A percentile compares a stretch with the other conserved stretches of the same genome.
Evolutionary conservation across 2,329 filamentous ascomycete species (phyloP).

Genomic region (Ilyonectria sp.): DNA sequence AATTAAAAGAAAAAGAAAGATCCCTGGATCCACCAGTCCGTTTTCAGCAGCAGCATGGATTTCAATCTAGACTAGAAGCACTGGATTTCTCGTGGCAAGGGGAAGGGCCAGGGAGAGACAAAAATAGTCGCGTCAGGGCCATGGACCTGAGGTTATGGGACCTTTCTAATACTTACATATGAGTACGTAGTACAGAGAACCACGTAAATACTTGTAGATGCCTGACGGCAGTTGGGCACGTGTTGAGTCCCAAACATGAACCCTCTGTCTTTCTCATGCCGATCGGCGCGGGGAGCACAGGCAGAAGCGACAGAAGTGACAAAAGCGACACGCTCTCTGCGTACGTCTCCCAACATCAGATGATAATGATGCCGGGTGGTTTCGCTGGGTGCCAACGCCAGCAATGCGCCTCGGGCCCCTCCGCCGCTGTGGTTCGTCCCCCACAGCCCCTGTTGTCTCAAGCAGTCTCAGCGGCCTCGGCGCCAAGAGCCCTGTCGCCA

Average conservation of each 20-base stretch:
- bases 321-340: background rate
- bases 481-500: constrained; percentile 1
- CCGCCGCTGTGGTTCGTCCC: constrained; percentile 24
- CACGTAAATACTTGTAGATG: background rate
- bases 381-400: constrained; percentile 13
- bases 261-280: background rate
- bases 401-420: constrained; percentile 17
- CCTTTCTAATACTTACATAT: too few relatives aligned
- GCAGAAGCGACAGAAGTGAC: background rate
- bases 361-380: constrained; percentile 20
- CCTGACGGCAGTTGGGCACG: background rate
- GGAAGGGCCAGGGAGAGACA: background rate
- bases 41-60: constrained; percentile 14
- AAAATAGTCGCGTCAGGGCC: background rate
- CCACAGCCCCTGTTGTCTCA: constrained; percentile 1
- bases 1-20: constrained; percentile 25
- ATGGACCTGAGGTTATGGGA: too few relatives aligned
- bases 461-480: constrained; percentile 17
- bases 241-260: background rate
- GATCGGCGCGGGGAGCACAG: background rate
- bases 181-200: too few relatives aligned
- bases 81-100: background rate
- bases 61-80: background rate
- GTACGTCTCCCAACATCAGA: constrained; percentile 7
- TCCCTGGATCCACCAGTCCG: constrained; percentile 18